phyloP scores from a whole-genome alignment of 306 rosid genomes.

The Oemleria cerasiformis region DNA sequence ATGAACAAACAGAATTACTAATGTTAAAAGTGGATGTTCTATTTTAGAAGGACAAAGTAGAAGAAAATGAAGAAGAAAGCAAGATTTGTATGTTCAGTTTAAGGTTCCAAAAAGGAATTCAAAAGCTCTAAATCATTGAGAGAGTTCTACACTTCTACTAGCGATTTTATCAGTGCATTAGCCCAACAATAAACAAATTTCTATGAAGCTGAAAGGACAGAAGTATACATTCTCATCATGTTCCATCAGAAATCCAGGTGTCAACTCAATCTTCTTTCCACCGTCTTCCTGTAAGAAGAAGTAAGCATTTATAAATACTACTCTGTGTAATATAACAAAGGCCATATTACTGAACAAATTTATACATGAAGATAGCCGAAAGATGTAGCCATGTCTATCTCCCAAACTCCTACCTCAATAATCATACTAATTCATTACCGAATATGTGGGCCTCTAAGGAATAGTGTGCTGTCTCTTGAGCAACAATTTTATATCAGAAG shows the following conservation, averaged over 20 bases:
- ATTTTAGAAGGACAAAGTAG: not conserved
- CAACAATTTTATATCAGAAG: too few relatives aligned
- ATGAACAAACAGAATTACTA: constrained; percentile 22
- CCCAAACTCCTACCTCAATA: not conserved
- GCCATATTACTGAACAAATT: not conserved
- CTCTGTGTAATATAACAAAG: not conserved
- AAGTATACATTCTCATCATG: constrained; percentile 73
- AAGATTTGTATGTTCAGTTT: not conserved
- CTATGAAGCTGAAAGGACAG: constrained; percentile 22
- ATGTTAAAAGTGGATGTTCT: not conserved
- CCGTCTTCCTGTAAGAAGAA: constrained; percentile 70
- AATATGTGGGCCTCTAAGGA: not conserved
- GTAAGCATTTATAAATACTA: not conserved
- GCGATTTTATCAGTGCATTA: not conserved
- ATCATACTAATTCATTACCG: not conserved
- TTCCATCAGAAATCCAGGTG: constrained; percentile 93
- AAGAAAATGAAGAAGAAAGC: not conserved
- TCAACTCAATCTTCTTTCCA: constrained; percentile 84
- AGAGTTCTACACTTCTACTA: constrained; percentile 7
- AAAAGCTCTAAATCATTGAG: constrained; percentile 7
- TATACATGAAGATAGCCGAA: too few relatives aligned
- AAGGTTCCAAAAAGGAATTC: constrained; percentile 5
- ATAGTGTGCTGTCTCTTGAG: not conserved
- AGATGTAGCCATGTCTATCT: not conserved
- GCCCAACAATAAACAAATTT: not conserved